Evolutionary conservation across 768 basidiomycete genomes (phyloP).

Genomic region (Collybia mongolica): DNA sequence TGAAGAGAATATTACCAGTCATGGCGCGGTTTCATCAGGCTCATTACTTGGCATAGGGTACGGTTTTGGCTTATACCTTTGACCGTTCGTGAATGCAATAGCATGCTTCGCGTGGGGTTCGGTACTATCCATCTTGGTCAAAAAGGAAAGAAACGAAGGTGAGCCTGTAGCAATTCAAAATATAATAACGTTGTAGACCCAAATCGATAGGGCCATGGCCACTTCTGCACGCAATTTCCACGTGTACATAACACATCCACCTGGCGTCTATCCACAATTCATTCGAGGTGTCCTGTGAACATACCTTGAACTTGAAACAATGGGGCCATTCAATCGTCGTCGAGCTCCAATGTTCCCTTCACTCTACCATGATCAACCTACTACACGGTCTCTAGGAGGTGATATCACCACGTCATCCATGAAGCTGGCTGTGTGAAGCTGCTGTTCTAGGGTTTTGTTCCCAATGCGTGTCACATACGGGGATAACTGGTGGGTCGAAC

Average conservation of each 20-base stretch:
- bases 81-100: neutral
- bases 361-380: slow-evolving; percentile 15
- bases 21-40: slow-evolving; percentile 15
- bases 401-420: slow-evolving; percentile 19
- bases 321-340: no score
- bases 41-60: slow-evolving; percentile 64
- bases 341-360: no score
- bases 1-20: no score
- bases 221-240: no score
- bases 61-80: slow-evolving; percentile 73
- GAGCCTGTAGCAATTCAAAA: no score
- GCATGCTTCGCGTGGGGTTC: slow-evolving; percentile 63
- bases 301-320: no score
- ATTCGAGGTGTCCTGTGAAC: no score
- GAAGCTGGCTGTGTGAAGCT: slow-evolving; percentile 30
- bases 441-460: slow-evolving; percentile 26
- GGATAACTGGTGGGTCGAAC: slow-evolving; percentile 29
- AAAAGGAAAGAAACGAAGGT: no score
- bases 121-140: slow-evolving; percentile 48
- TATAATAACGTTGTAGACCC: no score
- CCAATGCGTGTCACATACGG: slow-evolving; percentile 29
- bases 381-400: slow-evolving; percentile 34
- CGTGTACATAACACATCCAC: no score
- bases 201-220: no score
- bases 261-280: no score